phyloP scores from a whole-genome alignment of 352 stramenopile genomes.

The Peronospora destructor region DNA sequence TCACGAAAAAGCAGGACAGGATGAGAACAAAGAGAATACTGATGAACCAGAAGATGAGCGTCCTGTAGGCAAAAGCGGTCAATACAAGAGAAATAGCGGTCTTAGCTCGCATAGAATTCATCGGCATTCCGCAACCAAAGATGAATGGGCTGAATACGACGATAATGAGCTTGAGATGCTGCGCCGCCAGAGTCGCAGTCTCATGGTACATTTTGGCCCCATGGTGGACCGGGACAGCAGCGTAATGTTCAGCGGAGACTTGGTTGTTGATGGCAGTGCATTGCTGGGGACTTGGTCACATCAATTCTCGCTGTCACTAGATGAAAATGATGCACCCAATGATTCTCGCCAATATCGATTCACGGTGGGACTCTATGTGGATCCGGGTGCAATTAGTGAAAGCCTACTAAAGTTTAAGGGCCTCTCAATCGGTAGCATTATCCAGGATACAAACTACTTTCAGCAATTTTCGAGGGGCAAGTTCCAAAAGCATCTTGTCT shows the following conservation, averaged over 20 bases:
- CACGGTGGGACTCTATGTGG: conserved; percentile 60
- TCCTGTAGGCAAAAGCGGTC: conserved; percentile 11
- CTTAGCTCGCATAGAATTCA: conserved; percentile 8
- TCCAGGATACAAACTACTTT: conserved; percentile 74
- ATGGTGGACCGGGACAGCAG: conserved; percentile 64
- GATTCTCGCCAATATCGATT: conserved; percentile 37
- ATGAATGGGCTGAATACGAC: conserved; percentile 60
- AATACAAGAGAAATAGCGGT: conserved; percentile 11
- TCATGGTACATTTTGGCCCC: conserved; percentile 57
- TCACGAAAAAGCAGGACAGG: conserved; percentile 2
- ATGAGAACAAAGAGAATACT: conserved; percentile 7
- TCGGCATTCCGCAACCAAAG: conserved; percentile 34
- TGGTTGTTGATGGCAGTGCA: conserved; percentile 47
- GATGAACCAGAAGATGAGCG: conserved; percentile 3
- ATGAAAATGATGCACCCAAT: conserved; percentile 31
- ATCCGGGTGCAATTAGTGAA: conserved; percentile 52
- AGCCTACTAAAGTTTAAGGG: conserved; percentile 78
- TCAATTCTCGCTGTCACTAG: conserved; percentile 37
- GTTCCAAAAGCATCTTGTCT: conserved; percentile 65
- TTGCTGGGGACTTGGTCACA: conserved; percentile 69
- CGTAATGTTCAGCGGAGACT: conserved; percentile 48
- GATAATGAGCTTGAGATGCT: conserved; percentile 58
- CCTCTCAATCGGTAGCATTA: conserved; percentile 64
- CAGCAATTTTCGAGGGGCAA: conserved; percentile 48
- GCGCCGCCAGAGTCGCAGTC: conserved; percentile 49